Conservation (phyloP, 257 asterid genomes). For the Solanum raphanifolium region DNA sequence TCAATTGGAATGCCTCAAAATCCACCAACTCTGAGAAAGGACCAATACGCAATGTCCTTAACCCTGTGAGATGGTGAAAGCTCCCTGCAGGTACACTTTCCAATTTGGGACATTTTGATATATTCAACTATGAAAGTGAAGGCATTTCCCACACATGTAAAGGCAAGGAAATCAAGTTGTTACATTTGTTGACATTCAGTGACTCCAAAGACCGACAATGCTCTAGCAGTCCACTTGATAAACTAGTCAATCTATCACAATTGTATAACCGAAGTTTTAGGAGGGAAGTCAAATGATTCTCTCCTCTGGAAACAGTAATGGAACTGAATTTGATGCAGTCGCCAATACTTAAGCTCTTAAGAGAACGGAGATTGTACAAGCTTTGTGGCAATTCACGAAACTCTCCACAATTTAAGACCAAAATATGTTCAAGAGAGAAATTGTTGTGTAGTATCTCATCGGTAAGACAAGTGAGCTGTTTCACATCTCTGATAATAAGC, state of each 20-base stretch:
- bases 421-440: not conserved
- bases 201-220: not conserved
- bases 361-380: not conserved
- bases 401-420: not conserved
- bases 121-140: not conserved
- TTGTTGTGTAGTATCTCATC: not conserved
- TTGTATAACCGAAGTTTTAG: not conserved
- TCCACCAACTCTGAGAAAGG: not conserved
- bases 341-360: not conserved
- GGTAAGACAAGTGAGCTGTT: not conserved
- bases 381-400: conserved; percentile 3
- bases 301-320: not conserved
- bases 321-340: not conserved
- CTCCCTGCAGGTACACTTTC: not conserved
- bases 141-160: not conserved
- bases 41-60: not conserved
- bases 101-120: not conserved
- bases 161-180: not conserved
- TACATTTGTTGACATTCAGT: rapidly evolving
- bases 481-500: not conserved
- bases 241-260: not conserved
- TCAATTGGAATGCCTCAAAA: not conserved
- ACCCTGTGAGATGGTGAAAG: not conserved
- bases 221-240: conserved; percentile 9
- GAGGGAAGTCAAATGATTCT: not conserved